Evolutionary conservation across 306 rosid genomes (phyloP).

Genomic region (Glycine latifolia): DNA sequence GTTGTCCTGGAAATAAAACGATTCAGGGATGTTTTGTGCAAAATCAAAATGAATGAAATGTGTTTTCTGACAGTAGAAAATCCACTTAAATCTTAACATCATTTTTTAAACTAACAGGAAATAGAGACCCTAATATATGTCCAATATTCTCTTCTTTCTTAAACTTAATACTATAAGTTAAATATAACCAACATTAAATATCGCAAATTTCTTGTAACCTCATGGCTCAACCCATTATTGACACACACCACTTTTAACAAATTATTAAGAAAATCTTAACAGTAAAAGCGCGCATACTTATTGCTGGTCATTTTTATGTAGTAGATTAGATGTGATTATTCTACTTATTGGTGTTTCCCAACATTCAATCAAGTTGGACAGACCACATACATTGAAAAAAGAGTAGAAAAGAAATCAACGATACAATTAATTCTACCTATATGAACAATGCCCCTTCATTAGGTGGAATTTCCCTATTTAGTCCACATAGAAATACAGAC

Average conservation of each 20-base stretch:
- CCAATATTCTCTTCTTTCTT: too few relatives aligned
- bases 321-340: neutral
- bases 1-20: too few relatives aligned
- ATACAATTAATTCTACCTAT: neutral
- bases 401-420: neutral
- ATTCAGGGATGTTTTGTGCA: too few relatives aligned
- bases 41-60: neutral
- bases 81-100: too few relatives aligned
- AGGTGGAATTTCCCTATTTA: conserved; percentile 39
- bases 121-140: too few relatives aligned
- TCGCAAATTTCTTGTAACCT: neutral
- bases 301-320: neutral
- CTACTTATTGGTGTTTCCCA: neutral
- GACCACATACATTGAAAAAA: neutral
- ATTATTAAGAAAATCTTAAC: conserved; percentile 7
- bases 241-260: neutral
- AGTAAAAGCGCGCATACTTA: neutral
- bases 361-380: conserved; percentile 6
- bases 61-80: too few relatives aligned
- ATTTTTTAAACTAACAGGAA: too few relatives aligned
- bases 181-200: neutral
- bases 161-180: too few relatives aligned
- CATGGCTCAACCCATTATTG: neutral
- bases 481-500: conserved; percentile 37
- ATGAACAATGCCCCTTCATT: neutral